These are phyloP conservation scores for Trypanosoma grayi DNA, from an alignment of 208 protist species.

Conservation along the genomic window DNA sequence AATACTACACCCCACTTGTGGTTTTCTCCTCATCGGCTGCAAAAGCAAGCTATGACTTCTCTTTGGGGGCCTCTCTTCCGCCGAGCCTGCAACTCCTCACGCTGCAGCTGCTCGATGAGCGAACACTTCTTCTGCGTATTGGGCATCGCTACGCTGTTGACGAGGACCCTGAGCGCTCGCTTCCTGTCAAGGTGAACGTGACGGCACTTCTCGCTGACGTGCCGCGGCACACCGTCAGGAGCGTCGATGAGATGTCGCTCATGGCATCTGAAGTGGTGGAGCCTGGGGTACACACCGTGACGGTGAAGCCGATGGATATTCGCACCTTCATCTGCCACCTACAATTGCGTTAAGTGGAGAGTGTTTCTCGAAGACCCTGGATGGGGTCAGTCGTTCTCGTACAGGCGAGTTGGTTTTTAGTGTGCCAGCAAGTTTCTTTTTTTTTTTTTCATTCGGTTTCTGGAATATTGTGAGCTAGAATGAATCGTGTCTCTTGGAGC, in stretches of 20 bases:
- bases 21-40: not conserved
- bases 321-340: constrained; percentile 21
- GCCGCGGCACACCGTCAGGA: not conserved
- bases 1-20: constrained; percentile 14
- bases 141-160: constrained; percentile 20
- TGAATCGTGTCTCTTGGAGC: too few species aligned
- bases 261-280: constrained; percentile 9
- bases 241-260: constrained; percentile 25
- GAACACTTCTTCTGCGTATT: constrained; percentile 17
- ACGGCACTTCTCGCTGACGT: not conserved
- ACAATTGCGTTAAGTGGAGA: not conserved
- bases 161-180: constrained; percentile 18
- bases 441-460: not conserved
- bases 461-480: too few species aligned
- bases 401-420: not conserved
- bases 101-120: constrained; percentile 22
- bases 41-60: not conserved
- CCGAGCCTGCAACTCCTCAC: constrained; percentile 22
- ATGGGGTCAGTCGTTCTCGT: not conserved
- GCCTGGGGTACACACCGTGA: not conserved
- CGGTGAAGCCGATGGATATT: constrained; percentile 24
- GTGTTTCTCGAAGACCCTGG: not conserved
- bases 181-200: constrained; percentile 19
- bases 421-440: not conserved
- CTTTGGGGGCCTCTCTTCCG: not conserved